Conservation (phyloP, 179 eudicot species). For the Silene vulgaris region DNA sequence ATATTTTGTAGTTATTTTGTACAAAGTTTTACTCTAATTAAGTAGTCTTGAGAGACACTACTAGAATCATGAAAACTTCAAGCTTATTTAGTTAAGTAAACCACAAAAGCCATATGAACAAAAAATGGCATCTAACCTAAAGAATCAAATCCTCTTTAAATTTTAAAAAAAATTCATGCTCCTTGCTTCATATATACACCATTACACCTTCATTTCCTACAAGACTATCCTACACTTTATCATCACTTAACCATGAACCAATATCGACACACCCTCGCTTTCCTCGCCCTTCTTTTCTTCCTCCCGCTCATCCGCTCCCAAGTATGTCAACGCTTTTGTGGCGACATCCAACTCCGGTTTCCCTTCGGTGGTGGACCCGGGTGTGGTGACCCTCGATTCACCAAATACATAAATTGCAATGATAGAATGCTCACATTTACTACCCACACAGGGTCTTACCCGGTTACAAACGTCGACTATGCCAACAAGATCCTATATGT, state of each 20-base stretch:
- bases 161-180: not conserved
- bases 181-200: not conserved
- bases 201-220: conserved; percentile 10
- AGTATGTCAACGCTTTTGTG: conserved; percentile 63
- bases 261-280: conserved; percentile 17
- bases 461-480: conserved; percentile 68
- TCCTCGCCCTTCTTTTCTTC: conserved; percentile 30
- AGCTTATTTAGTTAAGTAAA: conserved; percentile 7
- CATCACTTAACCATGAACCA: conserved; percentile 21
- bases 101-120: conserved; percentile 15
- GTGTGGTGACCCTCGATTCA: conserved; percentile 80
- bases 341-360: conserved; percentile 56
- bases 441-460: conserved; percentile 71
- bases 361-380: conserved; percentile 78
- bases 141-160: conserved; percentile 22
- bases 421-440: conserved; percentile 53
- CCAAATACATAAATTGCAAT: conserved; percentile 48
- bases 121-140: conserved; percentile 23
- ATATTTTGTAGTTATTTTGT: too few relatives aligned
- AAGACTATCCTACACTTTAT: not conserved
- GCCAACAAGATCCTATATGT: conserved; percentile 46
- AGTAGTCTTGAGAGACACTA: conserved; percentile 18
- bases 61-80: conserved; percentile 17
- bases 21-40: too few relatives aligned
- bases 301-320: conserved; percentile 41